Base-by-base conservation (phyloP, 257 asterid species). In the Asclepias syriaca region DNA sequence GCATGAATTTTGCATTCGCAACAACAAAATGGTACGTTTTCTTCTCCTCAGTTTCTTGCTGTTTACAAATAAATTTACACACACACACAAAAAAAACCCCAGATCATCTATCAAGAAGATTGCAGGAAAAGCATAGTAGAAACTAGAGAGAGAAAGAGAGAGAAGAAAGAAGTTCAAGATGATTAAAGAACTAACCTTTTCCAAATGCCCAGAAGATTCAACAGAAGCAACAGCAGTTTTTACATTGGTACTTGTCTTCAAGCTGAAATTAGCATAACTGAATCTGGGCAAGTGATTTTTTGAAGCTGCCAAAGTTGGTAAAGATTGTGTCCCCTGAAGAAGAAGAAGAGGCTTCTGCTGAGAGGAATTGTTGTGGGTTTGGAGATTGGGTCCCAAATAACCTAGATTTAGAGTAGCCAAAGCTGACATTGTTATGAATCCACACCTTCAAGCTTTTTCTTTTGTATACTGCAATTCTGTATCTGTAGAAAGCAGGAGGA, bases 1-100 rank as follows among this genome's bases (percentile, higher is more conserved):
- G 71, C 99, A 94, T 94, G 80, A 94, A 94, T 77, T 91, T 91
- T 6, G 97, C 98, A 84, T 91, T 91, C 34, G 98, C 99, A 77
- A 94, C 96, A 27, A 94, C 76, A 72, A 91, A 94, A 77, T 91
- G 91, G 68, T 88, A 94, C 70, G 51, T 86, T 78, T 84, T 89
- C 49, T 78, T 87, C 75, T 79, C 87, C 75, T 78, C 87, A 27
- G 77, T 74, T 77, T 72, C 88, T 70, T 75, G 88, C 85, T 74
- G 93, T 66, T 61, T 81, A 74, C 34, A 69, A 39, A 58, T 57
- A 57, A 22, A 57, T 18, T 51, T n/a, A n/a, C n/a, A n/a, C n/a
- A n/a, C 50, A 10, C 18, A 29, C 32, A 29, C 32, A 29, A 29
- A 29, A 29, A 29, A 29, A n/a, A n/a, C n/a, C n/a, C n/a, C n/a